Conservation (phyloP, 2,329 filamentous ascomycete species). For the Volutella citrinella region DNA sequence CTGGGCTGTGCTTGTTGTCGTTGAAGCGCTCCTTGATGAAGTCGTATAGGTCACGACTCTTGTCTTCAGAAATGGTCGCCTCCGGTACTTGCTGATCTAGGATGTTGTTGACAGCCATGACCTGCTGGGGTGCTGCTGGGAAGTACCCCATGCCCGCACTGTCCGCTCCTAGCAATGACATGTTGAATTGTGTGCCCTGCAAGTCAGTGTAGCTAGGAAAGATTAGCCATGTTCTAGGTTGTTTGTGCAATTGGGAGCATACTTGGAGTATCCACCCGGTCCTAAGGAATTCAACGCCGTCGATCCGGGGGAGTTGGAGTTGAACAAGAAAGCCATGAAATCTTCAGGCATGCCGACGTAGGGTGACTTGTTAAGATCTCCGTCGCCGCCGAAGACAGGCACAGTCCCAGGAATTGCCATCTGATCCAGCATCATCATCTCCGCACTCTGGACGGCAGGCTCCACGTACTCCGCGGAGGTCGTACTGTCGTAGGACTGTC, state of each 20-base stretch:
- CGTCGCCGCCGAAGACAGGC: slow-evolving; percentile 83
- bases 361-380: slow-evolving; percentile 75
- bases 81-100: slow-evolving; percentile 78
- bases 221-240: slow-evolving; percentile 26
- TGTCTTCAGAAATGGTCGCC: slow-evolving; percentile 79
- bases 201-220: slow-evolving; percentile 48
- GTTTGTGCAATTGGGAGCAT: too few relatives aligned
- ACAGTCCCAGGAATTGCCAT: slow-evolving; percentile 67
- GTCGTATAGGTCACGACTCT: slow-evolving; percentile 78
- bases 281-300: slow-evolving; percentile 48
- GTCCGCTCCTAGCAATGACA: slow-evolving; percentile 49
- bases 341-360: slow-evolving; percentile 82
- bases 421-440: slow-evolving; percentile 60
- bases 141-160: slow-evolving; percentile 52
- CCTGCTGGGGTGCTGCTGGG: slow-evolving; percentile 64
- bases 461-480: slow-evolving; percentile 45
- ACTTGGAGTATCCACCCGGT: slow-evolving; percentile 44
- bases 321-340: slow-evolving; percentile 83
- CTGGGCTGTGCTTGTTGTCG: slow-evolving; percentile 71
- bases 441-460: slow-evolving; percentile 43
- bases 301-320: slow-evolving; percentile 35
- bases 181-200: slow-evolving; percentile 38
- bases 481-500: slow-evolving; percentile 35
- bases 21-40: slow-evolving; percentile 80
- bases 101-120: slow-evolving; percentile 86